These are phyloP conservation scores for Hapsidospora chrysogenum DNA, from an alignment of 495 filamentous ascomycete genomes.

Conservation along the genomic window DNA sequence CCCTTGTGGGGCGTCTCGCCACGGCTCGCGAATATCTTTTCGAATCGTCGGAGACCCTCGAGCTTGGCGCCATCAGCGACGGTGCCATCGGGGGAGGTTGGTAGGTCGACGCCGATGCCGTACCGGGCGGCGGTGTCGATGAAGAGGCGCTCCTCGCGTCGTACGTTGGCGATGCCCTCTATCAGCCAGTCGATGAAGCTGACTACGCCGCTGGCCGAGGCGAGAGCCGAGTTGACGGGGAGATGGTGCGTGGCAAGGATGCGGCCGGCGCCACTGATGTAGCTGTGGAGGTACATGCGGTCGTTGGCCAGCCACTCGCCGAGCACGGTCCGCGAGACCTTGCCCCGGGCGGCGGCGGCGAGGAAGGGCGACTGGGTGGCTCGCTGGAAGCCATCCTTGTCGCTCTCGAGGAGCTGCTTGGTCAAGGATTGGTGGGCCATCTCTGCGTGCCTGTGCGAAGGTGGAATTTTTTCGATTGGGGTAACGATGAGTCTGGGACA, in stretches of 20 bases:
- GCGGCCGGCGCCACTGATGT: slow-evolving; percentile 50
- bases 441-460: too few relatives aligned
- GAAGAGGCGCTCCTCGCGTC: slow-evolving; percentile 51
- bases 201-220: slow-evolving; percentile 10
- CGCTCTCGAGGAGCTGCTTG: slow-evolving; percentile 28
- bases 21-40: slow-evolving; percentile 16
- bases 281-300: slow-evolving; percentile 56
- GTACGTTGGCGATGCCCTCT: slow-evolving; percentile 45
- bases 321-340: slow-evolving; percentile 35
- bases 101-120: slow-evolving; percentile 32
- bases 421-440: too few relatives aligned
- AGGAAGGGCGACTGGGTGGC: slow-evolving; percentile 59
- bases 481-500: too few relatives aligned
- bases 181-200: slow-evolving; percentile 43
- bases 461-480: too few relatives aligned
- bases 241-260: slow-evolving; percentile 47
- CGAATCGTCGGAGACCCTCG: slow-evolving; percentile 15
- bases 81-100: slow-evolving; percentile 9
- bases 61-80: slow-evolving; percentile 8
- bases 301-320: slow-evolving; percentile 63
- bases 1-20: background rate
- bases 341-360: slow-evolving; percentile 44
- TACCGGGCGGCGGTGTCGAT: slow-evolving; percentile 46
- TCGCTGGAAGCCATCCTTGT: slow-evolving; percentile 21
- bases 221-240: slow-evolving; percentile 14